These are phyloP conservation scores for Nasturtium officinale DNA, from an alignment of 345 rosid genomes.

Conservation along the genomic window DNA sequence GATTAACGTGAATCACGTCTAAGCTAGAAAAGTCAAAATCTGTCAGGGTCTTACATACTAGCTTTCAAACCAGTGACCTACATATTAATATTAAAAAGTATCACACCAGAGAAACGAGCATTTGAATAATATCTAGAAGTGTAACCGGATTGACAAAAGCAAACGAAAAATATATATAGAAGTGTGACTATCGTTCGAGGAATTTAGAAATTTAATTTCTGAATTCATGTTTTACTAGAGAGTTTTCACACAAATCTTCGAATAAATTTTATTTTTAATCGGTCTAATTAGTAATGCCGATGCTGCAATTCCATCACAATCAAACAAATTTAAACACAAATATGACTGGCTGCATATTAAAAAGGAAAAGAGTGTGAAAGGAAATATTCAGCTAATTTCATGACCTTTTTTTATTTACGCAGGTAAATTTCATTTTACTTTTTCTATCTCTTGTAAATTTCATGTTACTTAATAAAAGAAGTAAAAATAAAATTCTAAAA, in stretches of 20 bases:
- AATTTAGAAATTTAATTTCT: neutral
- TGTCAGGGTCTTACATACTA: conserved; percentile 3
- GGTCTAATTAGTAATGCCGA: neutral
- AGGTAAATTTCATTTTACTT: neutral
- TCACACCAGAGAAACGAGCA: conserved; percentile 27
- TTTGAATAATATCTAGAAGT: neutral
- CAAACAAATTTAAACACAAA: neutral
- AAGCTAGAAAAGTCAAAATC: neutral
- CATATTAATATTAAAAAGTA: neutral
- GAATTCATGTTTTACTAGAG: neutral
- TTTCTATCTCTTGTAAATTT: too few species aligned
- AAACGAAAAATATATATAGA: too few species aligned
- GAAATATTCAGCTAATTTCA: neutral
- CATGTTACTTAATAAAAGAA: neutral
- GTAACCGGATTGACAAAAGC: neutral
- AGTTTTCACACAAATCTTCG: neutral
- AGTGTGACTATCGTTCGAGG: too few species aligned
- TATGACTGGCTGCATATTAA: neutral
- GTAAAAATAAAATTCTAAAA: too few species aligned
- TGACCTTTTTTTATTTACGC: neutral
- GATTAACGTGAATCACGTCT: conserved; percentile 27
- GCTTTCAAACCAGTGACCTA: conserved; percentile 5
- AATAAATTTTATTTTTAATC: too few species aligned
- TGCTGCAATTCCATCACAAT: neutral
- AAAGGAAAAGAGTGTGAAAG: neutral